phyloP scores from a whole-genome alignment of 2,329 filamentous ascomycete genomes.

The Fusarium ambrosium region DNA sequence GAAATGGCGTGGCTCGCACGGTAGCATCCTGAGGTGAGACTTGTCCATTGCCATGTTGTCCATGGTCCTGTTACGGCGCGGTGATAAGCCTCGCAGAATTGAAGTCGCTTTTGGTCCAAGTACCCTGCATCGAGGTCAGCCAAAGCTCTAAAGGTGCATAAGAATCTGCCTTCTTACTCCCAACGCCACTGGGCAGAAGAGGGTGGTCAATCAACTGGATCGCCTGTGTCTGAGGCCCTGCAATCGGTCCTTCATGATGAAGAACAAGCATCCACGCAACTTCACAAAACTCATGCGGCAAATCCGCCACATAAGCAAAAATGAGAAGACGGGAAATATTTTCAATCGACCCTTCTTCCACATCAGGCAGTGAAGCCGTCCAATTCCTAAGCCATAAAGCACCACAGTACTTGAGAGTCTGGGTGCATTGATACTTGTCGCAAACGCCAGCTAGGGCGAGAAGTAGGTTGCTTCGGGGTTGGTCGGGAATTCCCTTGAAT shows the following conservation, averaged over 20 bases:
- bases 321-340: background rate
- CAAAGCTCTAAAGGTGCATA: background rate
- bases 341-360: background rate
- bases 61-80: background rate
- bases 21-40: background rate
- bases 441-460: background rate
- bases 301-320: background rate
- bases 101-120: background rate
- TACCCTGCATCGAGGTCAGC: background rate
- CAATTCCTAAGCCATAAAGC: background rate
- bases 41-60: background rate
- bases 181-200: background rate
- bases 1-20: background rate
- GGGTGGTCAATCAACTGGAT: background rate
- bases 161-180: background rate
- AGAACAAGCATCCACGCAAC: background rate
- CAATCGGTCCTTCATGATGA: background rate
- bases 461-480: background rate
- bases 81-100: background rate
- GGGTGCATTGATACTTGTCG: conserved; percentile 1
- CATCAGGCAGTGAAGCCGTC: background rate
- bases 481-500: background rate
- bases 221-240: background rate
- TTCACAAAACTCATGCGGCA: background rate
- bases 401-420: background rate